Evolutionary conservation across 352 stramenopile species (phyloP).

Genomic region (Phytopythium vexans): DNA sequence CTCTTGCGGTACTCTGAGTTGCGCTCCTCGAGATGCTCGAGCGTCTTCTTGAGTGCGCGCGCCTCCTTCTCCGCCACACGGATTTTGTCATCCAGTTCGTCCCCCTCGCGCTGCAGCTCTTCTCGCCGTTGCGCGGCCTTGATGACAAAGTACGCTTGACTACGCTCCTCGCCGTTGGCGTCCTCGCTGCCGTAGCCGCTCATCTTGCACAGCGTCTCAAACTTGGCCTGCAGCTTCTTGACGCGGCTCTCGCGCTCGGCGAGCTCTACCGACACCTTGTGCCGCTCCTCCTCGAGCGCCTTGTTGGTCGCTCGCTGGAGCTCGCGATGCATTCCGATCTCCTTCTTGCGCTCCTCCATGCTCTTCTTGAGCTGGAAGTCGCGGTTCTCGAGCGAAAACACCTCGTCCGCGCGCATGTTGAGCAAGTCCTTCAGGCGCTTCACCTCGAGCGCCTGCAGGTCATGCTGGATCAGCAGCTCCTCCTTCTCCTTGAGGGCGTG

Average conservation of each 20-base stretch:
- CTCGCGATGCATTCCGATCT: conserved; percentile 87
- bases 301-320: conserved; percentile 89
- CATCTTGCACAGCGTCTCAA: conserved; percentile 88
- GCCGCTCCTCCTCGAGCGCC: conserved; percentile 90
- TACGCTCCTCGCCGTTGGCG: conserved; percentile 74
- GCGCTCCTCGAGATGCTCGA: conserved; percentile 88
- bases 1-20: conserved; percentile 95
- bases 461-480: conserved; percentile 91
- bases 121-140: conserved; percentile 93
- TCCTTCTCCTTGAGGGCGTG: conserved; percentile 85
- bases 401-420: conserved; percentile 85
- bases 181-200: conserved; percentile 64
- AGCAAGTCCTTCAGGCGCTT: conserved; percentile 88
- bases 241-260: conserved; percentile 84
- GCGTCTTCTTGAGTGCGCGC: conserved; percentile 89
- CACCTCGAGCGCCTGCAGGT: conserved; percentile 94
- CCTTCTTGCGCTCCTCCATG: conserved; percentile 93
- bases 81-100: conserved; percentile 95
- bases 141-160: conserved; percentile 95
- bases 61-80: conserved; percentile 91
- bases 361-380: conserved; percentile 92
- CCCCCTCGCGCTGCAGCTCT: conserved; percentile 93
- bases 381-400: conserved; percentile 93
- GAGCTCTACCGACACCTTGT: conserved; percentile 92
- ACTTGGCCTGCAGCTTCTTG: conserved; percentile 92